Percentiles rank a stretch among this genome's conserved stretches.
phyloP scores from a whole-genome alignment of 2,329 filamentous ascomycete species.

The Stemphylium lycopersici region DNA sequence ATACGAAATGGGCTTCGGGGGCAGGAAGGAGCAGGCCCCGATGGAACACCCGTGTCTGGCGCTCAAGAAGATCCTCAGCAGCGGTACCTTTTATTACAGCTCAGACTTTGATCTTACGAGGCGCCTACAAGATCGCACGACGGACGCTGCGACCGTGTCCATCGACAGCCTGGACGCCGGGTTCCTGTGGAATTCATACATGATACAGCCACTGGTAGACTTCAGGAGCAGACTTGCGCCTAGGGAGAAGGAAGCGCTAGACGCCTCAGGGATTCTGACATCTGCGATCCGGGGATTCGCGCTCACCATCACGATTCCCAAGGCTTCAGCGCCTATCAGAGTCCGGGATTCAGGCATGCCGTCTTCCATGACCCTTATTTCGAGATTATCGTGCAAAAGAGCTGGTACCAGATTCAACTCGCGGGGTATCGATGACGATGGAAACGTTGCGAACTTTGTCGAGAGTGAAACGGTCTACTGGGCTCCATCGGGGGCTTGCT shows the following conservation, averaged over 20 bases:
- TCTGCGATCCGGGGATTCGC: constrained; percentile 95
- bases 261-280: constrained; percentile 84
- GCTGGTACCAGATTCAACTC: constrained; percentile 96
- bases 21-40: constrained; percentile 70
- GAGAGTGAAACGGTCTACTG: constrained; percentile 95
- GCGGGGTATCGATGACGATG: constrained; percentile 96
- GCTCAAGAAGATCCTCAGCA: constrained; percentile 87
- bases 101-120: constrained; percentile 98
- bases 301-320: constrained; percentile 82
- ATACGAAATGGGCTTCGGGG: constrained; percentile 56
- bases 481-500: constrained; percentile 76
- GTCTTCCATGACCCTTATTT: constrained; percentile 86
- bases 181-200: constrained; percentile 97
- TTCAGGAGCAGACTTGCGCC: constrained; percentile 83
- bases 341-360: constrained; percentile 72
- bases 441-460: constrained; percentile 98
- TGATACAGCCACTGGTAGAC: constrained; percentile 90
- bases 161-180: constrained; percentile 92
- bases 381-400: constrained; percentile 84
- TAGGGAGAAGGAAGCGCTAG: constrained; percentile 77
- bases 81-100: constrained; percentile 97
- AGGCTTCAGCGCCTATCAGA: constrained; percentile 73
- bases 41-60: constrained; percentile 89
- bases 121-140: constrained; percentile 84
- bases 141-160: constrained; percentile 79